These are phyloP conservation scores for Crucihimalaya himalaica DNA, from an alignment of 345 rosid species.

Conservation along the genomic window DNA sequence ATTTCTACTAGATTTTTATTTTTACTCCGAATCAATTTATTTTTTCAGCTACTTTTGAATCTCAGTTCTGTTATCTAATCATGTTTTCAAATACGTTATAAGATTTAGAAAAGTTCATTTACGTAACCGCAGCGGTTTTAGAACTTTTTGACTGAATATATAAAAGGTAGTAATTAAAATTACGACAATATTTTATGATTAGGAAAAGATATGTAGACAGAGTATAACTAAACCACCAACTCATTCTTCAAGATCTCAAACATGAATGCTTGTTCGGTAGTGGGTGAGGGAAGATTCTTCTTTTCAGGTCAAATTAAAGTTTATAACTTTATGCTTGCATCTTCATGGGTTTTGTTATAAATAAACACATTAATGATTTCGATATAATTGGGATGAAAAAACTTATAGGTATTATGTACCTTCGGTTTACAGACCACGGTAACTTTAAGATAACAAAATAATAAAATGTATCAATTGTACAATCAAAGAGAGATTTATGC, in stretches of 20 bases:
- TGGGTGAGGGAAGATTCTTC: conserved; percentile 39
- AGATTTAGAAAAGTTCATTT: not conserved
- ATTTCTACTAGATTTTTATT: too few species aligned
- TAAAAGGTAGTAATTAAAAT: not conserved
- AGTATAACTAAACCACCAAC: conserved; percentile 36
- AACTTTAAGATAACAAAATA: not conserved
- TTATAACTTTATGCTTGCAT: conserved; percentile 33
- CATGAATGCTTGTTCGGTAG: conserved; percentile 54
- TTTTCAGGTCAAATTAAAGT: conserved; percentile 25
- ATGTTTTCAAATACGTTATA: too few species aligned
- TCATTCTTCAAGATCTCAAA: conserved; percentile 50
- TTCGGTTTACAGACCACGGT: conserved; percentile 14
- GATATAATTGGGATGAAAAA: conserved; percentile 36
- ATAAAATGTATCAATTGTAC: not conserved
- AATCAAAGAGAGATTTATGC: not conserved
- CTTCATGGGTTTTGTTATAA: conserved; percentile 31
- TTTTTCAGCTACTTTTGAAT: too few species aligned
- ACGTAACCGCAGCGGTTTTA: not conserved
- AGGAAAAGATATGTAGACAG: conserved; percentile 21
- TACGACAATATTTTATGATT: not conserved
- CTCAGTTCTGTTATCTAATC: too few species aligned
- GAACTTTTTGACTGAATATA: not conserved
- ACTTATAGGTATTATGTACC: conserved; percentile 22
- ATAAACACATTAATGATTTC: conserved; percentile 44
- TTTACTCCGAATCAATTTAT: too few species aligned